These are phyloP conservation scores for Fusarium globosum DNA, from an alignment of 2,329 filamentous ascomycete species.

Conservation along the genomic window DNA sequence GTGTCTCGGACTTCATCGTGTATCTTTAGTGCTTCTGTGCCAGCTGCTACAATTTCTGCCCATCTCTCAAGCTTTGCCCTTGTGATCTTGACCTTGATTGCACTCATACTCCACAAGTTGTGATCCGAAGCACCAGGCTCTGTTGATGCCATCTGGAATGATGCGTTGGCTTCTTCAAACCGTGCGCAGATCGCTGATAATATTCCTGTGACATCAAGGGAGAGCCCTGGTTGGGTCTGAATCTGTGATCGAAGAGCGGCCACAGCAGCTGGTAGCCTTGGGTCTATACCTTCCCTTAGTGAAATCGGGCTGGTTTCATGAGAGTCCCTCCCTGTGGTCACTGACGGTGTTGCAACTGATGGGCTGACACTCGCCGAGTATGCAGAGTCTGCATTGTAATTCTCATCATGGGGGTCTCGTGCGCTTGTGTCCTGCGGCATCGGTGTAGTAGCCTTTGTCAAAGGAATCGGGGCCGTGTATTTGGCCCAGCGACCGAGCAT, in stretches of 20 bases:
- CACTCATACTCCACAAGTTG: slow-evolving; percentile 61
- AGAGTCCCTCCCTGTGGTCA: slow-evolving; percentile 20
- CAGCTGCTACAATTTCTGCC: slow-evolving; percentile 57
- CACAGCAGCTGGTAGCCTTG: slow-evolving; percentile 54
- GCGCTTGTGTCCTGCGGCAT: slow-evolving; percentile 44
- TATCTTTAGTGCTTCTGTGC: slow-evolving; percentile 44
- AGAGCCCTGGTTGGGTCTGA: slow-evolving; percentile 56
- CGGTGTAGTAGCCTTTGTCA: slow-evolving; percentile 39
- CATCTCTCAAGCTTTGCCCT: slow-evolving; percentile 59
- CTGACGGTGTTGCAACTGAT: slow-evolving; percentile 3
- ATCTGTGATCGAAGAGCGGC: slow-evolving; percentile 56
- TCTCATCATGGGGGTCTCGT: slow-evolving; percentile 24
- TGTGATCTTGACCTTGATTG: slow-evolving; percentile 60
- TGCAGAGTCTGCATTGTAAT: slow-evolving; percentile 42
- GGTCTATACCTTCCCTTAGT: slow-evolving; percentile 50
- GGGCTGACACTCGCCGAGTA: slow-evolving; percentile 27
- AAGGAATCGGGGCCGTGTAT: slow-evolving; percentile 53
- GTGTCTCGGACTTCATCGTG: slow-evolving; percentile 34
- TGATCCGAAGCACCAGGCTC: slow-evolving; percentile 53
- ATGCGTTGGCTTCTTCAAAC: slow-evolving; percentile 57
- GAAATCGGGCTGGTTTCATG: slow-evolving; percentile 33
- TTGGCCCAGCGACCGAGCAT: slow-evolving; percentile 65
- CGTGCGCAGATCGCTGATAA: slow-evolving; percentile 54
- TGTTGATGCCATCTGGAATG: slow-evolving; percentile 47
- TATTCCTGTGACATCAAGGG: slow-evolving; percentile 58